Evolutionary conservation across 108 stramenopile genomes (phyloP).

Genomic region (Cyclostephanos tholiformis): DNA sequence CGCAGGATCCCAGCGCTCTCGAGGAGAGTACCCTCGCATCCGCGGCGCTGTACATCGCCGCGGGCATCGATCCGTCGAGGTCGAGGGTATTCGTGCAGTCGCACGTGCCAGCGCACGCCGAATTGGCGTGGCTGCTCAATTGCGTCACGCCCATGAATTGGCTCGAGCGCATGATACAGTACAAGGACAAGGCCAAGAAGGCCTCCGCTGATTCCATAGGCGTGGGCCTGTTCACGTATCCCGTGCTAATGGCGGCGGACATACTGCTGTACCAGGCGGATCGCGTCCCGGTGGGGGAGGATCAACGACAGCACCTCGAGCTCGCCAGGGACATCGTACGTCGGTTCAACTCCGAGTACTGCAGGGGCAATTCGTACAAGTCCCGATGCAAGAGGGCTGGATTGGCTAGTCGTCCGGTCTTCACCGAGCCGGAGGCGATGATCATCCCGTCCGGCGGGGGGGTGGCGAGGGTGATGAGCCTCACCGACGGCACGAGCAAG

Average conservation of each 20-base stretch:
- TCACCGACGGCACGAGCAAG: slow-evolving; percentile 94
- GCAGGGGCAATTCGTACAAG: slow-evolving; percentile 87
- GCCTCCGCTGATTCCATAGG: slow-evolving; percentile 84
- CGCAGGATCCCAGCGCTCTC: slow-evolving; percentile 90
- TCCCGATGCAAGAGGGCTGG: slow-evolving; percentile 85
- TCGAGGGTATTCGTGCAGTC: slow-evolving; percentile 94
- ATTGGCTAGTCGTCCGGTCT: slow-evolving; percentile 79
- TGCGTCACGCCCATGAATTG: slow-evolving; percentile 98
- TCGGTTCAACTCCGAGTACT: slow-evolving; percentile 93
- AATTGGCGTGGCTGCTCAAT: slow-evolving; percentile 97
- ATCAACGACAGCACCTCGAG: slow-evolving; percentile 99
- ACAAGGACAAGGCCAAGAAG: slow-evolving; percentile 98
- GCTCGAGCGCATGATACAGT: slow-evolving; percentile 99
- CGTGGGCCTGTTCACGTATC: slow-evolving; percentile 96
- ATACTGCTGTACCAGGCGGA: slow-evolving; percentile 98
- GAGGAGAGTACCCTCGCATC: slow-evolving; percentile 77
- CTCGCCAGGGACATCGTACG: slow-evolving; percentile 96
- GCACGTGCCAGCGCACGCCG: slow-evolving; percentile 96
- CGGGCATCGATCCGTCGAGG: slow-evolving; percentile 90
- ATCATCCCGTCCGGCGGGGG: slow-evolving; percentile 74
- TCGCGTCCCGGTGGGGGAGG: slow-evolving; percentile 98
- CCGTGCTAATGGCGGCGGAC: slow-evolving; percentile 99
- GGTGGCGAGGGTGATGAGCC: slow-evolving; percentile 96
- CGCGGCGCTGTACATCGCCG: slow-evolving; percentile 89
- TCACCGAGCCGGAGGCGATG: slow-evolving; percentile 93